A percentile compares a stretch with the other conserved stretches of the same genome.
Evolutionary conservation across 2,329 filamentous ascomycete species (phyloP).

Genomic region (Aureobasidium lini): DNA sequence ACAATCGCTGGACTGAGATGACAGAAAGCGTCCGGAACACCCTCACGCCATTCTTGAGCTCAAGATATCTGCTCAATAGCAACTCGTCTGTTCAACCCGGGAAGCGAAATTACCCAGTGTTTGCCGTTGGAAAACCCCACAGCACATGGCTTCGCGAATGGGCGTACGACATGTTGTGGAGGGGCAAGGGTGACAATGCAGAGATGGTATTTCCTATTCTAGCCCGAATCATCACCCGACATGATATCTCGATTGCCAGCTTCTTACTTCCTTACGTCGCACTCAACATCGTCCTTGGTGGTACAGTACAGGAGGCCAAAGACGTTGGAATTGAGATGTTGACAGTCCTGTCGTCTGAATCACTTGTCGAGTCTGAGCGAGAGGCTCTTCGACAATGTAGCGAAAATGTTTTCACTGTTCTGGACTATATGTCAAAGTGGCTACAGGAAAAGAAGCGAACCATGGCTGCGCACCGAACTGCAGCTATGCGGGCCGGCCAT

Average conservation of each 20-base stretch:
- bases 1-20: slow-evolving; percentile 68
- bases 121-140: slow-evolving; percentile 60
- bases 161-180: slow-evolving; percentile 73
- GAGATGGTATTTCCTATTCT: slow-evolving; percentile 73
- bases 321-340: slow-evolving; percentile 67
- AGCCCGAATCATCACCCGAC: slow-evolving; percentile 72
- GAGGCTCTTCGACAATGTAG: slow-evolving; percentile 80
- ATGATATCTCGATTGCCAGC: slow-evolving; percentile 76
- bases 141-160: slow-evolving; percentile 74
- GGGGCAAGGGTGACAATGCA: slow-evolving; percentile 66
- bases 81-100: slow-evolving; percentile 23
- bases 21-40: slow-evolving; percentile 72
- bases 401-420: slow-evolving; percentile 82
- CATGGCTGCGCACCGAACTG: slow-evolving; percentile 32
- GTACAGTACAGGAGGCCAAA: slow-evolving; percentile 55
- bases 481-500: slow-evolving; percentile 37
- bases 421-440: slow-evolving; percentile 91
- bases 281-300: slow-evolving; percentile 72
- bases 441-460: slow-evolving; percentile 65
- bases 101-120: slow-evolving; percentile 63
- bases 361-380: slow-evolving; percentile 48
- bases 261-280: slow-evolving; percentile 85
- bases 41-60: slow-evolving; percentile 79
- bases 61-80: slow-evolving; percentile 65
- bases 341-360: slow-evolving; percentile 60